Base-by-base conservation (phyloP, 1,284 basidiomycete genomes). In the Ceratobasidium sp. region DNA sequence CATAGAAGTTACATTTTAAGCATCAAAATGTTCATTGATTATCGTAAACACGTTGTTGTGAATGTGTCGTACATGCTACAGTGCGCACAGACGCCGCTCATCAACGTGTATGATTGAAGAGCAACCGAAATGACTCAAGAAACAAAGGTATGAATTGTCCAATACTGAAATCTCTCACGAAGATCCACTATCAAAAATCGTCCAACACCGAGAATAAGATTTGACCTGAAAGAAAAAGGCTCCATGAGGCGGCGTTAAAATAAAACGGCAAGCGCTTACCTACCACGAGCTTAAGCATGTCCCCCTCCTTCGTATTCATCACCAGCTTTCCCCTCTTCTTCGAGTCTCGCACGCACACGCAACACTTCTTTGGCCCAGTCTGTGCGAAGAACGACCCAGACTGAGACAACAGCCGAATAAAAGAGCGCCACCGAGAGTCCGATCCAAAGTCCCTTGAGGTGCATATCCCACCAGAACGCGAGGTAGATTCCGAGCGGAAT, bases 321-420 rank as follows among this genome's bases (percentile, higher is more conserved):
- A 38, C 40, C 20, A 40, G n/a, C 4, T 23, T 75, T 75, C 6
- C 62, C 61, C 7, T 75, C 73, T 33, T 75, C 73, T 52, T 75
- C 73, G 46, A 80, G 74, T 26, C 80, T 67, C 3, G 52, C 48
- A n/a, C 57, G 77, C 9, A 77, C 77, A 23, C 76, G 69, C 67
- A 78, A 23, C 26, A 80, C 79, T 48, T 80, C 80, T 20, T 73
- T 77, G 62, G 42, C 54, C 80, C 80, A 80, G 50, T 80, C 74
- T 9, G 80, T 79, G 38, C 74, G 61, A 17, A 79, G 64, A 23
- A 77, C 67, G 23, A 78, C 68, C 48, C 54, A 73, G 10, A 64
- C 62, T 9, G 75, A 73, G 46, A 79, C 68, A 48, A 79, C 61
- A 26, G 61, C 76, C 50, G 65, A 68, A 54, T 74, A 79, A 3